A percentile compares a stretch with the other conserved stretches of the same genome.
These are phyloP conservation scores for Tulasnella sp. DNA, from an alignment of 768 basidiomycete species.

Conservation along the genomic window DNA sequence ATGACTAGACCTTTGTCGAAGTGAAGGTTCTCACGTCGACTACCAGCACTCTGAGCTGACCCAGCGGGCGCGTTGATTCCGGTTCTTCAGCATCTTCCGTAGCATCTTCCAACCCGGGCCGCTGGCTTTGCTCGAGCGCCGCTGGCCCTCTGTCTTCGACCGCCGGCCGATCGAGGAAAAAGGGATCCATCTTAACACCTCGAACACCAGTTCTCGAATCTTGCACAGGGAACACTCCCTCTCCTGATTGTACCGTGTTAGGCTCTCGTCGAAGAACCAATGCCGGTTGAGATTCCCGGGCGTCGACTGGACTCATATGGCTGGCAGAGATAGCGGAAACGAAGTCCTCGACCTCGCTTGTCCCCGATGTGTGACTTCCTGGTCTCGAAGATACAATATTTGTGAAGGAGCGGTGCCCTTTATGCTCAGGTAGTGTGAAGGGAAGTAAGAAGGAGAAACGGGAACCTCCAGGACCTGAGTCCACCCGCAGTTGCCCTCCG, in stretches of 20 bases:
- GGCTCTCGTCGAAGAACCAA: slow-evolving; percentile 17
- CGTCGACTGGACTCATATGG: slow-evolving; percentile 33
- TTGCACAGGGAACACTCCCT: slow-evolving; percentile 30
- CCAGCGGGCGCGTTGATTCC: not conserved
- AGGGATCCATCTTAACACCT: slow-evolving; percentile 32
- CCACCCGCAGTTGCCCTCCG: slow-evolving; percentile 72
- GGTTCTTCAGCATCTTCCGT: not conserved
- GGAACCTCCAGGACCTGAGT: slow-evolving; percentile 66
- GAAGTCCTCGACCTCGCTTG: slow-evolving; percentile 44
- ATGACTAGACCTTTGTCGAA: no score
- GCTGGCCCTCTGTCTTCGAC: not conserved
- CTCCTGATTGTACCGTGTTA: slow-evolving; percentile 13
- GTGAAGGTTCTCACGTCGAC: slow-evolving; percentile 52
- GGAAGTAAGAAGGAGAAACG: slow-evolving; percentile 70
- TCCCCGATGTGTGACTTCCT: slow-evolving; percentile 23
- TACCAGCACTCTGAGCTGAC: slow-evolving; percentile 50
- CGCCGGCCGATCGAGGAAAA: slow-evolving; percentile 26
- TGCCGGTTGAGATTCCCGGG: not conserved
- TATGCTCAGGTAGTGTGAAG: slow-evolving; percentile 44
- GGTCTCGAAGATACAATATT: slow-evolving; percentile 2
- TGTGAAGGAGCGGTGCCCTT: slow-evolving; percentile 26
- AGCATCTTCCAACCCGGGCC: not conserved
- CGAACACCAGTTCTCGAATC: slow-evolving; percentile 30
- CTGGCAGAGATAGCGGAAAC: slow-evolving; percentile 48
- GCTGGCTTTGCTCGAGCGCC: not conserved